Base-by-base conservation (phyloP, 1,284 basidiomycete species). In the Thelephora terrestris region DNA sequence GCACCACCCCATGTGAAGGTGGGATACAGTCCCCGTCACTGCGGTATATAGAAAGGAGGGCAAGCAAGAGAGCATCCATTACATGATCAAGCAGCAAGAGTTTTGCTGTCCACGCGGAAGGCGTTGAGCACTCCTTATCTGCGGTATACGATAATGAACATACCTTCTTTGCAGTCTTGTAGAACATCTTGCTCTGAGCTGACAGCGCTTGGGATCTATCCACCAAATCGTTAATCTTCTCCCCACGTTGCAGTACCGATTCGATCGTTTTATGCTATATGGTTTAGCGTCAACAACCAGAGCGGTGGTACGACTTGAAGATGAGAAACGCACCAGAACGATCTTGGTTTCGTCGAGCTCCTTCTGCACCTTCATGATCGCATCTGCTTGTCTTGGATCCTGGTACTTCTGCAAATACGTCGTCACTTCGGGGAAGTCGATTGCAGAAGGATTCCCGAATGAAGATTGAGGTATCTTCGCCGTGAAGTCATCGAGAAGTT, bases 291-390 rank as follows among this genome's bases (percentile, higher is more conserved):
- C 10, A 42, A n/a, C 1, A 21, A 4, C n/a, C 18, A 10, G 3
- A 4, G 21, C 25, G 16, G 9, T 12, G 17, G 18, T 39, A 39
- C 17, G 23, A 18, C 7, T 12, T 21, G 21, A 7, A 21, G n/a
- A 12, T 3, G 27, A 32, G 21, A 17, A 37, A 55, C 85, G 53
- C 56, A 93, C 91, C 65, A 97, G 69, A 34, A 99, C 83, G 57
- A 99, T 95, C 84, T 99, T 99, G 7, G 96, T 99, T 73, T 99
- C 96, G 63, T 99, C 96, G 44, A 99, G 69, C 64, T 99, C 96
- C 64, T 93, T 87, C 67, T 99, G 96, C 16, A 99, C 96, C 59
- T 87, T 83, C 94, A 99, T 95, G 61, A 99, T 98, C 17, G 91
- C 87, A 70, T 99, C 96, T 4, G 96, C 96, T 70, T 99, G 94